Evolutionary conservation across 2,329 filamentous ascomycete genomes (phyloP), one percentile per base, ranked within the genome.

Genomic region (Sclerotinia sclerotiorum): DNA sequence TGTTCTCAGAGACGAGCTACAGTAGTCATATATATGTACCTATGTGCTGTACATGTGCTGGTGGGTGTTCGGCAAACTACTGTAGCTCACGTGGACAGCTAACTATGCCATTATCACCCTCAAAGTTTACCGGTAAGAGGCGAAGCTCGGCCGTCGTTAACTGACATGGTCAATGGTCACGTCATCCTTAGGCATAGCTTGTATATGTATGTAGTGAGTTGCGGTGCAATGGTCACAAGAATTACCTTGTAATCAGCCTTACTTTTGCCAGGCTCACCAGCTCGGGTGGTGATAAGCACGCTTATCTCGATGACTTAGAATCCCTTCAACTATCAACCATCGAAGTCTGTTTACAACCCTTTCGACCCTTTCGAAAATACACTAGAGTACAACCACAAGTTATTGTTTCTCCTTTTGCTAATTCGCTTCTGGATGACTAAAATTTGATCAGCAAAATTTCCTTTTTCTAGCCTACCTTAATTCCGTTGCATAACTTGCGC

Each of bases 221-320:
- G 44, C 44, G 48, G 24, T 29, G 7, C 58, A 29, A 51, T 62
- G 44, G 44, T 61, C 55, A 65, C 62, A 56, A 55, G 35, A 24
- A 49, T 46, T 51, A 35, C 65, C 55, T 54, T 54, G 35, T 13
- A 29, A 51, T 51, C 55, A 46, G 56, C 55, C 65, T 62, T 57
- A 35, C 44, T 62, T 39, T 29, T 67, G 35, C 54, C 29, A 32
- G n/a, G n/a, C 35, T 39, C 13, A 10, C 35, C 11, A 32, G n/a
- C 29, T 51, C 21, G 29, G 29, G 35, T 56, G 24, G 32, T 62
- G 46, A 62, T 62, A 62, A 62, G 46, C 44, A 3, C 49, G 44
- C 29, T 62, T 51, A 62, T 49, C 46, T 24, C 15, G 15, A 39
- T 35, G 44, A 32, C 27, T 8, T 24, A n/a, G 17, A 48, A 61